Base-by-base conservation (phyloP, 2,329 filamentous ascomycete genomes). In the Sclerotinia trifoliorum region DNA sequence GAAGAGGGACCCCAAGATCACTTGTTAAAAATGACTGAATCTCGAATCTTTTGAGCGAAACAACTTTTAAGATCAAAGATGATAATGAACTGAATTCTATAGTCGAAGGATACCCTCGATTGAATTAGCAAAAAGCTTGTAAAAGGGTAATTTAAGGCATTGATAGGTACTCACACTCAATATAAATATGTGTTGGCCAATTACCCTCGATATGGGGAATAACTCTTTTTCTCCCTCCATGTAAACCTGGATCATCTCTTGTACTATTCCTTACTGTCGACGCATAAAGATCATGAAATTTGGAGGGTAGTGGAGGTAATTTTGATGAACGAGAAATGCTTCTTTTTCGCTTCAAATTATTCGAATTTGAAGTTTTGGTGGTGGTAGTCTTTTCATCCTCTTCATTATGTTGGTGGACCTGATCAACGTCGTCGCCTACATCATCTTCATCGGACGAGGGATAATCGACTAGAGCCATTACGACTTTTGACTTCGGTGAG, bases 121-220 rank as follows among this genome's bases (percentile, higher is more conserved):
- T 29, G 44, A 73, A 69, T 77, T 65, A 76, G 74, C 68, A 15
- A 61, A 69, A 52, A 67, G 49, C 54, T 35, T 54, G 32, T 35
- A 11, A 65, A 35, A 35, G 58, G 21, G 24, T 5, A 67, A 49
- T 48, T 19, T 67, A 21, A 67, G n/a, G 24, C 64, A 63, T 56
- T 42, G 15, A 63, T 52, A 66, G 66, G 19, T 65, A 68, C 88
- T 80, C 83, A 96, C 95, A 99, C 81, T 98, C 94, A 68, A 97
- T 83, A 78, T 96, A 98, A 57, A 98, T 78, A 79, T 98, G 94
- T 46, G 89, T 93, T 1, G 94, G 93, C 95, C 95, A 99, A 78
- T 93, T 92, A 70, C 95, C 95, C 69, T 88, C 86, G 35, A 94
- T 83, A 79, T 99, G 95, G 32, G 94, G 94, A 61, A 88, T 91